phyloP scores from a whole-genome alignment of 352 stramenopile species.

The Pythium sukuiense region DNA sequence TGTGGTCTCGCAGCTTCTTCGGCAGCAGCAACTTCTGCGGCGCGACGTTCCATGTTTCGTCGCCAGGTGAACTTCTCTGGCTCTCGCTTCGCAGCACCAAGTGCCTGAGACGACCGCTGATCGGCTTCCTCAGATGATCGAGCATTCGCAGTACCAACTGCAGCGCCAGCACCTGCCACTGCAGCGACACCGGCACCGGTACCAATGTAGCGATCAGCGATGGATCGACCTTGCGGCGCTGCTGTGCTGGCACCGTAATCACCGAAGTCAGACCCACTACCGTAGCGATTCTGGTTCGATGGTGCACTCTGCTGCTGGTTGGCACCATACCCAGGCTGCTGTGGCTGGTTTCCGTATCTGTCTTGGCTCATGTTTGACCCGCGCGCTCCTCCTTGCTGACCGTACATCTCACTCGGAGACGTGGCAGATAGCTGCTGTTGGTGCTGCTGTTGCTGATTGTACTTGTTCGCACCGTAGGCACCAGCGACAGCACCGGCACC shows the following conservation, averaged over 20 bases:
- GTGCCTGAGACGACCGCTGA: background rate
- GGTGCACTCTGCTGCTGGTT: constrained; percentile 2
- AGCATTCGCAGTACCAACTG: constrained; percentile 8
- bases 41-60: constrained; percentile 28
- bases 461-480: constrained; percentile 22
- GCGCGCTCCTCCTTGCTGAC: constrained; percentile 15
- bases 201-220: constrained; percentile 24
- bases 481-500: constrained; percentile 1
- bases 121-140: constrained; percentile 16
- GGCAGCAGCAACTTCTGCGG: constrained; percentile 17
- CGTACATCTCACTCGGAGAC: constrained; percentile 11
- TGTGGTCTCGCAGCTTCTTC: constrained; percentile 13
- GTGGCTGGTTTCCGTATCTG: constrained; percentile 8
- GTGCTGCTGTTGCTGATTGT: constrained; percentile 8
- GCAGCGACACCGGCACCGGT: constrained; percentile 8
- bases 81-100: constrained; percentile 15
- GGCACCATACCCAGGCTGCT: background rate
- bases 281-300: constrained; percentile 16
- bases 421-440: background rate
- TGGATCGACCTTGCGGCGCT: constrained; percentile 18
- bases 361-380: background rate
- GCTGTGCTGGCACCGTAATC: constrained; percentile 1
- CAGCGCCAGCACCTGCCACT: constrained; percentile 7
- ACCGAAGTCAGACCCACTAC: constrained; percentile 2
- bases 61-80: constrained; percentile 25